These are phyloP conservation scores for Apiospora sp. DNA, from an alignment of 2,329 filamentous ascomycete genomes.

Conservation along the genomic window DNA sequence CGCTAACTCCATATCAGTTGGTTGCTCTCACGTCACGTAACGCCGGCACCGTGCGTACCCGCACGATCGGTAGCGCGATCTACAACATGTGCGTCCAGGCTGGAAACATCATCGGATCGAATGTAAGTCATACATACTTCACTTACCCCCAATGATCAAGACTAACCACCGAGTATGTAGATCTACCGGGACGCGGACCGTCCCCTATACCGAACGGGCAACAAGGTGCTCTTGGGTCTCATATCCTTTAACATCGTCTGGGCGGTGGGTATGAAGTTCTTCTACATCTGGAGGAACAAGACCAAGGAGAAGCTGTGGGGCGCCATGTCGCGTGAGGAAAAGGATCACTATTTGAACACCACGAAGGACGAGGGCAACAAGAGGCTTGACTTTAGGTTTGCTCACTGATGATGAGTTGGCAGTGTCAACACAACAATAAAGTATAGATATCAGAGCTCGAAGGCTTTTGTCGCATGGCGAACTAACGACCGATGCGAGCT, in stretches of 20 bases:
- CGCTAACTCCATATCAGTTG: slow-evolving; percentile 44
- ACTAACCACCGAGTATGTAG: slow-evolving; percentile 17
- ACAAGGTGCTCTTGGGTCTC: slow-evolving; percentile 50
- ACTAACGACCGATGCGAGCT: slow-evolving; percentile 42
- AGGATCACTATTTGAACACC: slow-evolving; percentile 32
- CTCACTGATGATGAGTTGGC: slow-evolving; percentile 27
- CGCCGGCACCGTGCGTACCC: slow-evolving; percentile 66
- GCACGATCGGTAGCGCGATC: slow-evolving; percentile 66
- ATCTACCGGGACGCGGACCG: slow-evolving; percentile 51
- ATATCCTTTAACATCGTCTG: slow-evolving; percentile 46
- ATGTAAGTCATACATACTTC: slow-evolving; percentile 36
- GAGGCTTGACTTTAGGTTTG: slow-evolving; percentile 37
- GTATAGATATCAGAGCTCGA: slow-evolving; percentile 32
- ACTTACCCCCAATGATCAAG: neutral
- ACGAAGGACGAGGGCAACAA: slow-evolving; percentile 37
- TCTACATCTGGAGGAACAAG: slow-evolving; percentile 51
- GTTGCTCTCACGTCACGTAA: slow-evolving; percentile 70
- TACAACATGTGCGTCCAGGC: slow-evolving; percentile 66
- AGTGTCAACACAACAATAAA: too few species aligned
- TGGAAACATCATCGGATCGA: slow-evolving; percentile 51
- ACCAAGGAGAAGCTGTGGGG: slow-evolving; percentile 34
- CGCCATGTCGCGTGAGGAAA: slow-evolving; percentile 33
- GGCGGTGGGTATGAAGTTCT: slow-evolving; percentile 45
- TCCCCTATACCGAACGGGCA: slow-evolving; percentile 54
- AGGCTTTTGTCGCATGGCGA: slow-evolving; percentile 42